phyloP scores from a whole-genome alignment of 2,329 filamentous ascomycete genomes.

The Leptodontidium sp. region DNA sequence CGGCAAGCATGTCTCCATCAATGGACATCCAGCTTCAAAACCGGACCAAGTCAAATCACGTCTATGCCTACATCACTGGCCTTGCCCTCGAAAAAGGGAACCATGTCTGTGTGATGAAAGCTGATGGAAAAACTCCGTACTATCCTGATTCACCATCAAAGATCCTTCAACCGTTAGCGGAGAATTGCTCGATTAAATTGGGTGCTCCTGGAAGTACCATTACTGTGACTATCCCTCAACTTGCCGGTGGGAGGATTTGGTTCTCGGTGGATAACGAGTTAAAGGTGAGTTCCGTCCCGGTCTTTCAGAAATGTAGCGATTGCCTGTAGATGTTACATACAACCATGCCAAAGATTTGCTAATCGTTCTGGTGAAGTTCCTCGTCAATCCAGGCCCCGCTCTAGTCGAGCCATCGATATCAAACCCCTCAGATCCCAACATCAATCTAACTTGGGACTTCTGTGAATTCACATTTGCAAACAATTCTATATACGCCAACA shows the following conservation, averaged over 20 bases:
- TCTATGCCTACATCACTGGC: slow-evolving; percentile 77
- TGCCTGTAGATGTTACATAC: neutral
- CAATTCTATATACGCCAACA: slow-evolving; percentile 70
- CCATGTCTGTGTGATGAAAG: slow-evolving; percentile 66
- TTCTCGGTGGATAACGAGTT: slow-evolving; percentile 70
- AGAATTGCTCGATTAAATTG: slow-evolving; percentile 69
- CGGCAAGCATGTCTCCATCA: slow-evolving; percentile 45
- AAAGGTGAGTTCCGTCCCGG: slow-evolving; percentile 40
- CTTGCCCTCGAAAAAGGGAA: slow-evolving; percentile 67
- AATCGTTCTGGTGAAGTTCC: slow-evolving; percentile 55
- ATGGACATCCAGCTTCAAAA: slow-evolving; percentile 71
- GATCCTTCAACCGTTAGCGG: slow-evolving; percentile 58
- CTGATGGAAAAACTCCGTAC: slow-evolving; percentile 72
- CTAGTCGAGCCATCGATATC: slow-evolving; percentile 79
- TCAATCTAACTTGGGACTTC: slow-evolving; percentile 69
- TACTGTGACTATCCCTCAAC: slow-evolving; percentile 71
- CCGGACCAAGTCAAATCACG: slow-evolving; percentile 64
- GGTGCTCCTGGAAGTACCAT: slow-evolving; percentile 66
- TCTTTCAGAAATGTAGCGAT: neutral
- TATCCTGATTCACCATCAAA: slow-evolving; percentile 65
- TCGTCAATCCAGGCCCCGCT: slow-evolving; percentile 72
- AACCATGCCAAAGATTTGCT: neutral
- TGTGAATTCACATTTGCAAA: slow-evolving; percentile 74
- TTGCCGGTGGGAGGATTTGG: slow-evolving; percentile 77
- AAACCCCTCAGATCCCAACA: slow-evolving; percentile 70